Evolutionary conservation across 768 basidiomycete genomes (phyloP), one percentile per base, ranked within the genome.

Genomic region (Antrodiella citrinella): DNA sequence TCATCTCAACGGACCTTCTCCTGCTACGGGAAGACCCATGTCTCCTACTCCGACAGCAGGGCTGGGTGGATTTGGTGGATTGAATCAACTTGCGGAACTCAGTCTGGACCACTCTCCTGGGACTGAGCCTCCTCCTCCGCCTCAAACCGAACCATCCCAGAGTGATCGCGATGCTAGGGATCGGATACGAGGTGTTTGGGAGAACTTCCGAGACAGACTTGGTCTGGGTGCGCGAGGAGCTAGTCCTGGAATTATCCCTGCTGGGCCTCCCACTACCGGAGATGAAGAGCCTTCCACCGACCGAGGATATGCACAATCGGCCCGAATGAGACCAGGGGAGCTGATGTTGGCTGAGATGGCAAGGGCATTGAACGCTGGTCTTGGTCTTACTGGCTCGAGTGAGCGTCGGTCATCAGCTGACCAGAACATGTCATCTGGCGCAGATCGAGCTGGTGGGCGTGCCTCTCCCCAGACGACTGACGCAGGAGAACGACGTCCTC

Each of bases 291-390:
- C 24, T 39, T 19, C 15, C 24, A 15, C 25, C 23, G 18, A 30
- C 15, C 50, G 41, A 54, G 45, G 30, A 53, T 44, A 20, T 41
- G 30, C 45, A 35, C 30, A 35, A 15, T n/a, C n/a, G n/a, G 52
- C 4, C 41, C 67, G 42, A 78, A 86, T 62, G 77, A 84, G 47
- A 64, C 61, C 67, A 0, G 57, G 86, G 40, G 82, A 87, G 57
- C 66, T 80, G 43, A 84, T 90, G 76, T 72, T 90, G 44, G 78
- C 82, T 0, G 86, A 90, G 63, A 88, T 89, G 84, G 84, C 85
- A 21, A 72, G 86, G 23, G 87, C 85, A 7, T 84, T 90, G 59
- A 85, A 86, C 57, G 69, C 84, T 43, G 86, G 86, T 11, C 71
- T 90, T 25, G 68, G 68, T 2, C 51, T 67, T 26, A 51, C 51